Conservation (phyloP, 78 protist species). For the Cavenderia fasciculata region DNA sequence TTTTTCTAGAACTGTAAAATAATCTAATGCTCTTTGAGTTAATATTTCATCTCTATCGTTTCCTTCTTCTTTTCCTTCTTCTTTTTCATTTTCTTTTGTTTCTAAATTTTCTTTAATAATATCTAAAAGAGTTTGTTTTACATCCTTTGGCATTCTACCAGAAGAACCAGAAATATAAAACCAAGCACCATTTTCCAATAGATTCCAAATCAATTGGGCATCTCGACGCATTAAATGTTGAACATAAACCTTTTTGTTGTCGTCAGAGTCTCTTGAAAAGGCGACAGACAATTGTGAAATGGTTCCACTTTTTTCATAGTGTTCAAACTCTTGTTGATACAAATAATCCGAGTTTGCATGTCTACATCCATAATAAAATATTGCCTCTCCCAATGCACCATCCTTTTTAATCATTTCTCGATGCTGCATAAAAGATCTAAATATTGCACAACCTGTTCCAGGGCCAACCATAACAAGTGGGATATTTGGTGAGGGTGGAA, state of each 20-base stretch:
- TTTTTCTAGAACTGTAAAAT: constrained; percentile 51
- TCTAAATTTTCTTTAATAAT: constrained; percentile 71
- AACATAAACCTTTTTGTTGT: constrained; percentile 57
- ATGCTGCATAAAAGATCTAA: constrained; percentile 76
- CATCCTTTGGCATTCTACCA: constrained; percentile 83
- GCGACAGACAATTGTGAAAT: constrained; percentile 12
- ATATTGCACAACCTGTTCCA: constrained; percentile 85
- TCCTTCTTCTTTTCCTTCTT: neutral
- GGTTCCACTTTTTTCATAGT: neutral
- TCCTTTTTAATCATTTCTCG: neutral
- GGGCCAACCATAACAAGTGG: constrained; percentile 85
- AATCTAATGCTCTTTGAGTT: constrained; percentile 15
- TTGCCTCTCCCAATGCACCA: constrained; percentile 20
- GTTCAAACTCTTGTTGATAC: constrained; percentile 63
- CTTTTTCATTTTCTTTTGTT: neutral
- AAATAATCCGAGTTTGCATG: constrained; percentile 36
- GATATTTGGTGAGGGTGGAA: constrained; percentile 23
- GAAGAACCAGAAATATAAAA: constrained; percentile 78
- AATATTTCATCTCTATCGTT: neutral
- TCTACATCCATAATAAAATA: constrained; percentile 81
- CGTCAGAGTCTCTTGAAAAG: constrained; percentile 55
- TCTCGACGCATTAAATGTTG: constrained; percentile 36
- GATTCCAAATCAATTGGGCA: constrained; percentile 36
- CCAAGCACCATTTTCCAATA: constrained; percentile 26
- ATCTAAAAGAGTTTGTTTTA: constrained; percentile 18